phyloP scores from a whole-genome alignment of 441 rosid genomes.

The Macaranga tanarius region DNA sequence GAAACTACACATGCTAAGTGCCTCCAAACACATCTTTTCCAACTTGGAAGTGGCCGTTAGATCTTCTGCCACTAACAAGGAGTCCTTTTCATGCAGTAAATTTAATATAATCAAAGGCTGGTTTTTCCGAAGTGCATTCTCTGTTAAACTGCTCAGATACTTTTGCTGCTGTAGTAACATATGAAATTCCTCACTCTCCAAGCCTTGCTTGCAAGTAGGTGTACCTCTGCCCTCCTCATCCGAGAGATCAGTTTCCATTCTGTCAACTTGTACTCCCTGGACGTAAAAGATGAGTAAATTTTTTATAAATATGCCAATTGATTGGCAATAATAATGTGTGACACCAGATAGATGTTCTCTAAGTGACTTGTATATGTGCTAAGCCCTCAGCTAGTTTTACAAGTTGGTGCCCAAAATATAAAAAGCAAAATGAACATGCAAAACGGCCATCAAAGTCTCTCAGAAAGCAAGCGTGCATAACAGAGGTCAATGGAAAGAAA shows the following conservation, averaged over 20 bases:
- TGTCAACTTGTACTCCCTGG: slow-evolving; percentile 79
- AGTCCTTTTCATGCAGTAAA: slow-evolving; percentile 61
- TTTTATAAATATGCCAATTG: slow-evolving; percentile 4
- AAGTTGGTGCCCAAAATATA: background rate
- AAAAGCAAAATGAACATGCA: background rate
- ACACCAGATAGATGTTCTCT: background rate
- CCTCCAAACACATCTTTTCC: slow-evolving; percentile 74
- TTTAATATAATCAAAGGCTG: slow-evolving; percentile 70
- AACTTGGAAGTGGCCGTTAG: slow-evolving; percentile 47
- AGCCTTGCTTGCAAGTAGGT: slow-evolving; percentile 39
- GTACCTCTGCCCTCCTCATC: slow-evolving; percentile 41
- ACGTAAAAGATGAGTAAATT: slow-evolving; percentile 28
- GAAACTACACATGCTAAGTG: slow-evolving; percentile 50
- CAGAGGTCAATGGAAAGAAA: background rate
- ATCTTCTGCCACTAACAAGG: slow-evolving; percentile 46
- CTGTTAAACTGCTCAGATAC: slow-evolving; percentile 59
- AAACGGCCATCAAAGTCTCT: background rate
- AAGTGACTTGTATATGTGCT: background rate
- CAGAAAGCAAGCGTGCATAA: background rate
- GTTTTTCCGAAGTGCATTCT: slow-evolving; percentile 69
- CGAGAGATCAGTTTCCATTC: slow-evolving; percentile 55
- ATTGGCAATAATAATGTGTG: background rate
- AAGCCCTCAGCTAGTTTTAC: background rate
- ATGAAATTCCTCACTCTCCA: slow-evolving; percentile 49
- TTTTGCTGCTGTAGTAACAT: slow-evolving; percentile 60